Percentiles rank a stretch among this genome's conserved stretches.
Conservation (phyloP, 2,329 filamentous ascomycete genomes). For the Blastomyces silverae region DNA sequence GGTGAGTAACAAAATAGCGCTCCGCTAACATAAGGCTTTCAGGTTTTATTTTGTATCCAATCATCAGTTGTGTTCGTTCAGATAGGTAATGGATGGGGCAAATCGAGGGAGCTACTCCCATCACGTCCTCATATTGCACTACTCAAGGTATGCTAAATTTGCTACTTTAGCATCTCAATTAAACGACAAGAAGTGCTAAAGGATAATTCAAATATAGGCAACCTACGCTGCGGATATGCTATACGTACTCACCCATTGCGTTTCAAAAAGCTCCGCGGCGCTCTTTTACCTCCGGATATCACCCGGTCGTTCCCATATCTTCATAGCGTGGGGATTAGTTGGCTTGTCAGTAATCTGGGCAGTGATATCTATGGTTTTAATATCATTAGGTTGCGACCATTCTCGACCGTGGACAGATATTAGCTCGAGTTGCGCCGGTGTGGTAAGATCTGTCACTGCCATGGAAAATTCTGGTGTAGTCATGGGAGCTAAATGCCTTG, state of each 20-base stretch:
- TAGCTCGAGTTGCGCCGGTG: slow-evolving; percentile 25
- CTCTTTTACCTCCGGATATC: slow-evolving; percentile 38
- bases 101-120: slow-evolving; percentile 26
- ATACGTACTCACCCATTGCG: slow-evolving; percentile 36
- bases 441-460: slow-evolving; percentile 27
- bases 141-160: slow-evolving; percentile 31
- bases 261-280: slow-evolving; percentile 40
- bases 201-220: slow-evolving; percentile 24
- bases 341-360: slow-evolving; percentile 29
- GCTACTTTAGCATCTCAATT: neutral
- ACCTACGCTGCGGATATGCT: slow-evolving; percentile 39
- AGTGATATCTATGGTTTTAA: slow-evolving; percentile 33
- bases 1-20: slow-evolving; percentile 8
- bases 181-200: neutral
- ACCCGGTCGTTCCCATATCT: slow-evolving; percentile 30
- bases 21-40: slow-evolving; percentile 13
- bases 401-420: slow-evolving; percentile 33
- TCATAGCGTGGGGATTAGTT: slow-evolving; percentile 30
- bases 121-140: slow-evolving; percentile 23
- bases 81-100: slow-evolving; percentile 39
- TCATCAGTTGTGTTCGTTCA: slow-evolving; percentile 35
- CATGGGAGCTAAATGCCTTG: slow-evolving; percentile 2
- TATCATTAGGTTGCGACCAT: slow-evolving; percentile 36
- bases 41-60: slow-evolving; percentile 36
- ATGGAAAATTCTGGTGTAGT: neutral